A percentile compares a stretch with the other conserved stretches of the same genome.
Evolutionary conservation across 139 green algal species (phyloP).

Genomic region (Eudorina sp.): DNA sequence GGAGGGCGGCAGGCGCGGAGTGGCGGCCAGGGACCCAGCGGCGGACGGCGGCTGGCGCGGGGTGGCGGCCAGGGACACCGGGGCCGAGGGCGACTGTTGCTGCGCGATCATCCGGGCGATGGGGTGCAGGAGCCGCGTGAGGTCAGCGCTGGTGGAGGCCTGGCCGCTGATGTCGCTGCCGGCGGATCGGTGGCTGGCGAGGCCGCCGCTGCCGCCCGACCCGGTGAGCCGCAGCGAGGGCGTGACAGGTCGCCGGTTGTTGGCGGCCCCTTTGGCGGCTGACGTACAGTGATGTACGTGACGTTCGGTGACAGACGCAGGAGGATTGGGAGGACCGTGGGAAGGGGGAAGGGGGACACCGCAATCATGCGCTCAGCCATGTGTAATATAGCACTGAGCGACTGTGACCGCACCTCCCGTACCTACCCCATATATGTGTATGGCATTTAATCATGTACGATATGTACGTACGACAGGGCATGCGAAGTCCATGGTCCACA

Average conservation of each 20-base stretch:
- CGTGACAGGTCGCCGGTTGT: too few relatives aligned
- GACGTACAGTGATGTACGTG: neutral
- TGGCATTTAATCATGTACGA: neutral
- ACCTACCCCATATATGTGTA: neutral
- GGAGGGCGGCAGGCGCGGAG: neutral
- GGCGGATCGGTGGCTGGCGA: neutral
- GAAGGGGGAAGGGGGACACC: too few relatives aligned
- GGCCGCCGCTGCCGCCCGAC: too few relatives aligned
- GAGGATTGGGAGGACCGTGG: too few relatives aligned
- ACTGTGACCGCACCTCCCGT: too few relatives aligned
- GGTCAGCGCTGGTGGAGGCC: neutral
- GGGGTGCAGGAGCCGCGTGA: slow-evolving; percentile 1
- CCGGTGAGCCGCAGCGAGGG: too few relatives aligned
- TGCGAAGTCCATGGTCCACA: neutral
- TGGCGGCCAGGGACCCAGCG: neutral
- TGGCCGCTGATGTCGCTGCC: neutral
- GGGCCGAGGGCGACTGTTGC: too few relatives aligned
- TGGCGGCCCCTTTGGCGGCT: too few relatives aligned
- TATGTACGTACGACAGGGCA: neutral
- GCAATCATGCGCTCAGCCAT: too few relatives aligned
- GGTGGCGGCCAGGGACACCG: too few relatives aligned
- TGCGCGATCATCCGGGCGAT: too few relatives aligned
- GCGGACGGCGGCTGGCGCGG: neutral
- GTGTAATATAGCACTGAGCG: too few relatives aligned
- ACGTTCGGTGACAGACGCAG: neutral